These are phyloP conservation scores for Termitomyces sp. DNA, from an alignment of 768 basidiomycete genomes.

Conservation along the genomic window DNA sequence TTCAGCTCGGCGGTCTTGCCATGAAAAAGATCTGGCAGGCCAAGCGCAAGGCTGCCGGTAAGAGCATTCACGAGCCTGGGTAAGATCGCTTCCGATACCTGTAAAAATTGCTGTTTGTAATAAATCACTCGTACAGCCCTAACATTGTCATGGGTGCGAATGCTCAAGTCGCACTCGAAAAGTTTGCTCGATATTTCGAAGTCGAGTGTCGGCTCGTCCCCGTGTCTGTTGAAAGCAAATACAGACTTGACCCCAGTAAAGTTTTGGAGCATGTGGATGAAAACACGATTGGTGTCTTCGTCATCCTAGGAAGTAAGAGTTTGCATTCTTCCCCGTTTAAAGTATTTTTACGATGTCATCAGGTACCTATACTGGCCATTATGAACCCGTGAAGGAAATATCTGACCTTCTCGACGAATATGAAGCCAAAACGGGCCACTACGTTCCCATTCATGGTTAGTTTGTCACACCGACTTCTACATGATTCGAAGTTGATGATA, in stretches of 20 bases:
- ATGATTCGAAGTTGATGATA: conserved; percentile 31
- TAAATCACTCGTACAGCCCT: conserved; percentile 28
- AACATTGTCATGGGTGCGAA: conserved; percentile 68
- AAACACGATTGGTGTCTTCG: conserved; percentile 67
- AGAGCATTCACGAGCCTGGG: conserved; percentile 77
- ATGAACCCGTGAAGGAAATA: conserved; percentile 85
- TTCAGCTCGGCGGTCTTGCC: conserved; percentile 69
- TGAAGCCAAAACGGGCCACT: conserved; percentile 52
- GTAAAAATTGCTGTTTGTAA: neutral
- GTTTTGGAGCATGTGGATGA: conserved; percentile 66
- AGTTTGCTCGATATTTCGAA: conserved; percentile 68
- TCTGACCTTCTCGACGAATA: conserved; percentile 63
- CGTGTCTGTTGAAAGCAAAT: conserved; percentile 43
- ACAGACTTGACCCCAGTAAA: conserved; percentile 53
- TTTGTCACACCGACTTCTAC: conserved; percentile 29
- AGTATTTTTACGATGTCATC: conserved; percentile 43
- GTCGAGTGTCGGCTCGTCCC: conserved; percentile 57
- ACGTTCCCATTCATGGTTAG: conserved; percentile 67
- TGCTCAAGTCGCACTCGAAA: conserved; percentile 68
- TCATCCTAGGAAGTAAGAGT: conserved; percentile 37
- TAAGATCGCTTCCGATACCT: conserved; percentile 15
- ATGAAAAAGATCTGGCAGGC: conserved; percentile 72
- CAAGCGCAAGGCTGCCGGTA: conserved; percentile 56
- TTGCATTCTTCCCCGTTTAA: conserved; percentile 20
- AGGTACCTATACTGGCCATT: conserved; percentile 61